Conservation (phyloP, 306 rosid species). For the Phaseolus lunatus region DNA sequence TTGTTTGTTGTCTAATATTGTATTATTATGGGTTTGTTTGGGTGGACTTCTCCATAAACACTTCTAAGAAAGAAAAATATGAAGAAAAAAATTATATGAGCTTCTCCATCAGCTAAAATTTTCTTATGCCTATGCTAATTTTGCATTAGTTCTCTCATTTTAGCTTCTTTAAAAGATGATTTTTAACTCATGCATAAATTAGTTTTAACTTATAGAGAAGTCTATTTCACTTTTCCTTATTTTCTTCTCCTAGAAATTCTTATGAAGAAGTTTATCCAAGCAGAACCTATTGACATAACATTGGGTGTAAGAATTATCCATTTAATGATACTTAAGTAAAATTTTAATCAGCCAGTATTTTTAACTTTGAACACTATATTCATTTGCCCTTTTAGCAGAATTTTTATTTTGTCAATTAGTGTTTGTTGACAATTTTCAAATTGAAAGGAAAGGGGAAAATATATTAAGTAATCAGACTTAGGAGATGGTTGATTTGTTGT, state of each 20-base stretch:
- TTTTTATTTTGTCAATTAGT: neutral
- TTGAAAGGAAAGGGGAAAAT: neutral
- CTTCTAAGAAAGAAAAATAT: no score
- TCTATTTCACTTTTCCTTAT: no score
- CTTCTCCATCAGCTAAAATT: no score
- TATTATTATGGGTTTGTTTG: neutral
- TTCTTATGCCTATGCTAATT: no score
- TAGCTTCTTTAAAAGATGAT: no score
- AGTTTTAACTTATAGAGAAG: no score
- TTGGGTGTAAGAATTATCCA: neutral
- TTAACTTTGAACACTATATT: conserved; percentile 6
- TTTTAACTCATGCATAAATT: no score
- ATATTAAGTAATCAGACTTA: neutral
- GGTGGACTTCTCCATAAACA: no score
- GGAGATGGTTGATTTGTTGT: neutral
- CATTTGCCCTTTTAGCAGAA: neutral
- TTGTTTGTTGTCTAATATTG: neutral
- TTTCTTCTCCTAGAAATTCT: no score
- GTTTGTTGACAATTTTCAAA: conserved; percentile 3
- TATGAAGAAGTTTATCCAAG: no score
- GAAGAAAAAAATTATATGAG: no score
- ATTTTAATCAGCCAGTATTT: neutral
- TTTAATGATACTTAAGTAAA: neutral
- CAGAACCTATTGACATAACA: conserved; percentile 1
- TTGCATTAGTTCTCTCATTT: no score